These are phyloP conservation scores for Neurospora hispaniola DNA, from an alignment of 495 filamentous ascomycete species.

Conservation along the genomic window DNA sequence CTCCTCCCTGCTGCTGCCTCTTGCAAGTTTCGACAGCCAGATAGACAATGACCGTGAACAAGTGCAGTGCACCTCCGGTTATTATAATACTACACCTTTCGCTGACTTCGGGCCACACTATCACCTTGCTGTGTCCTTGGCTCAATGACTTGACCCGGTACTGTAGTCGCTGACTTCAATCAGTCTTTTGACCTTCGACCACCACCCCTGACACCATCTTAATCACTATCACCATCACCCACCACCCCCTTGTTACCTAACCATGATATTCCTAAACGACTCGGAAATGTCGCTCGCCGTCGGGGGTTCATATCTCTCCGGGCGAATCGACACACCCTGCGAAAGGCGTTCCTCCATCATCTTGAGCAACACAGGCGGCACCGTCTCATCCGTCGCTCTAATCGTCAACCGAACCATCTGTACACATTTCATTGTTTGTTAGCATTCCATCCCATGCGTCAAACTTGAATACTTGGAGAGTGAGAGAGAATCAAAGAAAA, in stretches of 20 bases:
- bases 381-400: conserved; percentile 81
- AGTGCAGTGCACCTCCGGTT: background rate
- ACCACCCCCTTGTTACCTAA: conserved; percentile 18
- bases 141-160: background rate
- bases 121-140: background rate
- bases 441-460: background rate
- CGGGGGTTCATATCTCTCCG: conserved; percentile 23
- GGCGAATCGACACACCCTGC: conserved; percentile 31
- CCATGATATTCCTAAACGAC: conserved; percentile 39
- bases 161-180: background rate
- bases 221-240: background rate
- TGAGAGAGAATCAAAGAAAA: too few relatives aligned
- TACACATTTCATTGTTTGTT: background rate
- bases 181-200: background rate
- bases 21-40: background rate
- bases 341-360: conserved; percentile 76
- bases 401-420: conserved; percentile 96
- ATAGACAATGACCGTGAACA: background rate
- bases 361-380: conserved; percentile 70
- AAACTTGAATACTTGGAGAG: background rate
- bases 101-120: background rate
- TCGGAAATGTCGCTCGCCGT: conserved; percentile 35
- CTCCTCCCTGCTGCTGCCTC: background rate
- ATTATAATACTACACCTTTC: background rate
- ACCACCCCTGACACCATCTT: too few relatives aligned